Conservation (phyloP, 1,139 yeast species). For the Yamadazyma mexicana region DNA sequence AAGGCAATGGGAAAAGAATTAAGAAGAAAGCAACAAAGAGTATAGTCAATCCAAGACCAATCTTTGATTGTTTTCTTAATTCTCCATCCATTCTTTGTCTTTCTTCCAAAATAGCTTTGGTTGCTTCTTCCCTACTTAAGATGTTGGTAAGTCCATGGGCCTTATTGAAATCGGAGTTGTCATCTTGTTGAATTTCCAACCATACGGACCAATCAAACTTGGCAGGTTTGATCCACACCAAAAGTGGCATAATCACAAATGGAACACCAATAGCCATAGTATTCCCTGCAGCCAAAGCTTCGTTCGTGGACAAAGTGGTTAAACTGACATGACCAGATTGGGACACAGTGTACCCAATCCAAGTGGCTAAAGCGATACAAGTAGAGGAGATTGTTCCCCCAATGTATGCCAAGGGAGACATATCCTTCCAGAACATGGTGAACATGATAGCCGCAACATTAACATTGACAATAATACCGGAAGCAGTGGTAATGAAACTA, state of each 20-base stretch:
- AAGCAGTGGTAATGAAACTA: slow-evolving; percentile 23
- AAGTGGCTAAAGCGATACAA: slow-evolving; percentile 40
- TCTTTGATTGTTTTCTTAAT: slow-evolving; percentile 22
- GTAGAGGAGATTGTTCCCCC: slow-evolving; percentile 50
- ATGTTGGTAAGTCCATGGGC: slow-evolving; percentile 14
- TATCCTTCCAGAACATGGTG: slow-evolving; percentile 48
- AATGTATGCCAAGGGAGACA: slow-evolving; percentile 39
- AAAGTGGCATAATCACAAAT: slow-evolving; percentile 20
- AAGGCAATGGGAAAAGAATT: slow-evolving; percentile 26
- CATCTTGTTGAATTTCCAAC: slow-evolving; percentile 26
- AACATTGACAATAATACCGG: slow-evolving; percentile 37
- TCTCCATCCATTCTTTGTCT: slow-evolving; percentile 19
- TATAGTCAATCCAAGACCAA: slow-evolving; percentile 16
- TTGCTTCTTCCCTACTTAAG: slow-evolving; percentile 22
- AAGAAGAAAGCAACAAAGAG: slow-evolving; percentile 22
- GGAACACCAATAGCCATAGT: slow-evolving; percentile 31
- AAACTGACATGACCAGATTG: slow-evolving; percentile 26
- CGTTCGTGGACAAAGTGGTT: slow-evolving; percentile 20
- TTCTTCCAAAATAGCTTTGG: slow-evolving; percentile 21
- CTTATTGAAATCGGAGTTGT: slow-evolving; percentile 26
- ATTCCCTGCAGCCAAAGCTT: slow-evolving; percentile 34
- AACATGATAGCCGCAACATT: slow-evolving; percentile 29
- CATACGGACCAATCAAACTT: slow-evolving; percentile 24
- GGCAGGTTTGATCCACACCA: slow-evolving; percentile 29
- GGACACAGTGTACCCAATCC: slow-evolving; percentile 39